phyloP scores from a whole-genome alignment of 2,329 filamentous ascomycete genomes.

The Penicillium palitans region DNA sequence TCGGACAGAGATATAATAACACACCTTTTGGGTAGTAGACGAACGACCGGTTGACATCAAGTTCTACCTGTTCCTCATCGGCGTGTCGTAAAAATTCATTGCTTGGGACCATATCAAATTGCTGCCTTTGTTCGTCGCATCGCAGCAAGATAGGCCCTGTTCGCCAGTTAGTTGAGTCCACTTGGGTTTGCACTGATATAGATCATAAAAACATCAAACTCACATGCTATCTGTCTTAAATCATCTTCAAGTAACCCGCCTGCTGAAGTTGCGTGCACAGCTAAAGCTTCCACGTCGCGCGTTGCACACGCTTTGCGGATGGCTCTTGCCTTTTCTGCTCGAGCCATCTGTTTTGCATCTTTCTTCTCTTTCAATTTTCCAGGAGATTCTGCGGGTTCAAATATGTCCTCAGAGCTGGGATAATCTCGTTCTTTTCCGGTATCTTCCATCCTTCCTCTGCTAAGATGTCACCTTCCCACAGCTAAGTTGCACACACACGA shows the following conservation, averaged over 20 bases:
- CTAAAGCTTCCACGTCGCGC: slow-evolving; percentile 58
- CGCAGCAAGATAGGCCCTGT: slow-evolving; percentile 54
- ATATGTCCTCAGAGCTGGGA: slow-evolving; percentile 3
- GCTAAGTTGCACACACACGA: background rate
- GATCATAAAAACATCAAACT: slow-evolving; percentile 40
- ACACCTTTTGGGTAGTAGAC: slow-evolving; percentile 88
- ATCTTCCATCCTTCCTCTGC: background rate
- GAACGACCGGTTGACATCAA: slow-evolving; percentile 95
- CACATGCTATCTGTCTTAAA: slow-evolving; percentile 75
- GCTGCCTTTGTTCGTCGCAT: slow-evolving; percentile 26
- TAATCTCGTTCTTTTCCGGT: background rate
- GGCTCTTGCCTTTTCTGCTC: slow-evolving; percentile 44
- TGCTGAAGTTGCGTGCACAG: slow-evolving; percentile 59
- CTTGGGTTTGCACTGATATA: background rate
- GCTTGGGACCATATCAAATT: slow-evolving; percentile 50
- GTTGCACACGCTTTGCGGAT: slow-evolving; percentile 63
- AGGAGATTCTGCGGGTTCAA: background rate
- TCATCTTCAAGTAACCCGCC: slow-evolving; percentile 69
- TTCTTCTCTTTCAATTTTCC: background rate
- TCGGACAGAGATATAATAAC: slow-evolving; percentile 24
- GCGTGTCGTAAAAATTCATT: slow-evolving; percentile 68
- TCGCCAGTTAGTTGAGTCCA: slow-evolving; percentile 17
- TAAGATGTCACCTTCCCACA: background rate
- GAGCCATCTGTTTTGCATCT: slow-evolving; percentile 4
- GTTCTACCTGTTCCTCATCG: slow-evolving; percentile 86